Percentiles rank a stretch among this genome's conserved stretches.
Conservation (phyloP, 202 grass and related monocot species). For the Carex arenaria region DNA sequence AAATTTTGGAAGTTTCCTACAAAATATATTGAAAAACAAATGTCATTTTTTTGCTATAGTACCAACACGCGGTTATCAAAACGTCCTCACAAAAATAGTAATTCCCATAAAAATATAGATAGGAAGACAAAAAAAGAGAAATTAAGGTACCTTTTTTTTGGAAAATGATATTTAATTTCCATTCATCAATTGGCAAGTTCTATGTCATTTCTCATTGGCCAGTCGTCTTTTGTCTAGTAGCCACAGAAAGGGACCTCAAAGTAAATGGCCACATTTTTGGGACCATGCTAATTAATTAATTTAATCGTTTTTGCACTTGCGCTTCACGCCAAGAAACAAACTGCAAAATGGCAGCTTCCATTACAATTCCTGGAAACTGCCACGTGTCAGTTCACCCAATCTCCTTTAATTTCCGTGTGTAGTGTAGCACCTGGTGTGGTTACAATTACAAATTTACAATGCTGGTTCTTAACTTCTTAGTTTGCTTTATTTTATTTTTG, state of each 20-base stretch:
- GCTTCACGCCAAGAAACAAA: neutral
- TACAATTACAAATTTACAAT: no score
- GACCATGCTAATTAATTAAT: neutral
- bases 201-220: neutral
- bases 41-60: neutral
- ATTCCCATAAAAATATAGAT: neutral
- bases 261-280: neutral
- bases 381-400: neutral
- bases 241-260: neutral
- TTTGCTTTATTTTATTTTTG: no score
- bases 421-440: no score
- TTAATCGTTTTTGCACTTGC: neutral
- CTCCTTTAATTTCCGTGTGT: neutral
- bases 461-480: no score
- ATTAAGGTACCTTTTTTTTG: neutral
- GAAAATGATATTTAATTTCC: neutral
- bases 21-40: neutral
- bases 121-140: neutral
- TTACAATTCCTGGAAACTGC: neutral
- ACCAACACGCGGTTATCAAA: neutral
- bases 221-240: neutral
- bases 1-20: neutral
- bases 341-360: neutral
- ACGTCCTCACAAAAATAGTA: neutral
- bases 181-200: neutral